Percentiles rank a stretch among this genome's conserved stretches.
Evolutionary conservation across 192 early-diverging fungal genomes (phyloP).

Genomic region (Backusella parvicylindrica): DNA sequence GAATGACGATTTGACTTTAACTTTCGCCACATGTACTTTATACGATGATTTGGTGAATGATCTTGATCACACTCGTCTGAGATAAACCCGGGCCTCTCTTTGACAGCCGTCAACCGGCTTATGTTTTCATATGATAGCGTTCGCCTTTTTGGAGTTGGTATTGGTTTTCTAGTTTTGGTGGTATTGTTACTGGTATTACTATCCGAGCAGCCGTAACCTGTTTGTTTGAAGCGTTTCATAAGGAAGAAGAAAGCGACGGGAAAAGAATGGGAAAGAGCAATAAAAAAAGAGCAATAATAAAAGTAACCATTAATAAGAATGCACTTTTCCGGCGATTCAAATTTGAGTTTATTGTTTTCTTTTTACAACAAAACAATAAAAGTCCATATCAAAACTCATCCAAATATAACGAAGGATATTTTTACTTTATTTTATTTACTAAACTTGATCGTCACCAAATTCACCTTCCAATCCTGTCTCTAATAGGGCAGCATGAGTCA

Average conservation of each 20-base stretch:
- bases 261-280: not conserved
- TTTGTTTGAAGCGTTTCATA: not conserved
- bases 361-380: not conserved
- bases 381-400: not conserved
- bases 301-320: not conserved
- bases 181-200: not conserved
- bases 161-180: not conserved
- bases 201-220: not conserved
- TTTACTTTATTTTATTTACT: not conserved
- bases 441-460: constrained; percentile 34
- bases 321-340: not conserved
- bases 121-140: not conserved
- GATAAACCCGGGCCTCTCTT: not conserved
- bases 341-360: constrained; percentile 3
- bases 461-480: constrained; percentile 50
- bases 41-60: not conserved
- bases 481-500: constrained; percentile 52
- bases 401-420: not conserved
- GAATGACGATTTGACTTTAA: not conserved
- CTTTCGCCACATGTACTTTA: constrained; percentile 3
- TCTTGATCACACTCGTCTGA: not conserved
- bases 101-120: not conserved
- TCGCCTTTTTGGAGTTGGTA: not conserved
- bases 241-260: not conserved
- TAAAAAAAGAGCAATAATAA: not conserved